Evolutionary conservation across 805 yeast genomes (phyloP).

Genomic region (Candida taoyuanica): DNA sequence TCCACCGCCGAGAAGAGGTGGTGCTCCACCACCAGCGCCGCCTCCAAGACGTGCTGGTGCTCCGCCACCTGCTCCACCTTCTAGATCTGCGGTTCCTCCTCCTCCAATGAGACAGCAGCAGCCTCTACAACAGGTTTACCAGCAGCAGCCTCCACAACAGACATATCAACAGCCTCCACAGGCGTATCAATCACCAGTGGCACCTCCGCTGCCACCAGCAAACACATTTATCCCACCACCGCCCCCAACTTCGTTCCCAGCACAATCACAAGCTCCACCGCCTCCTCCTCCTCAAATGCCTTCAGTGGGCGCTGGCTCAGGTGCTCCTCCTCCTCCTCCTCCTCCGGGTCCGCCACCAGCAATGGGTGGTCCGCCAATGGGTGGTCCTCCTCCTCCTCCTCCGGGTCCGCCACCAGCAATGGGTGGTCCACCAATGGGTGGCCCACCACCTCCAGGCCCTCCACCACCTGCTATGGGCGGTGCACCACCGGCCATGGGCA

Average conservation of each 20-base stretch:
- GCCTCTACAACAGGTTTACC: constrained; percentile 2
- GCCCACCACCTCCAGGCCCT: constrained; percentile 17
- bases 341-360: constrained; percentile 10
- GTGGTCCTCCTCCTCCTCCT: constrained; percentile 9
- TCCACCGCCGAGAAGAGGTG: constrained; percentile 22
- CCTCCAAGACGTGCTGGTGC: constrained; percentile 21
- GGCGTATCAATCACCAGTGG: constrained; percentile 12
- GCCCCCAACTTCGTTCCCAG: constrained; percentile 7
- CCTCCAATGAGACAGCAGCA: constrained; percentile 22
- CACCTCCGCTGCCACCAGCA: constrained; percentile 13
- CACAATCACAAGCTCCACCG: constrained; percentile 7
- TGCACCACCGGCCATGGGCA: constrained; percentile 24
- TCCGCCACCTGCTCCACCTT: constrained; percentile 22
- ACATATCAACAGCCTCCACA: constrained; percentile 10
- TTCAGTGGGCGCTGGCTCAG: not conserved
- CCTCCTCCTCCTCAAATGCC: constrained; percentile 1
- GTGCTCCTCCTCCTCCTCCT: constrained; percentile 7
- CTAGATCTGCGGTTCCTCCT: constrained; percentile 17
- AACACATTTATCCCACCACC: constrained; percentile 1
- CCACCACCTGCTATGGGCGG: constrained; percentile 24
- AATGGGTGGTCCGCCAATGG: not conserved
- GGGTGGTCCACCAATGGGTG: constrained; percentile 4
- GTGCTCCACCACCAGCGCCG: constrained; percentile 24
- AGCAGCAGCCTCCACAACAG: constrained; percentile 10
- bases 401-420: constrained; percentile 11